These are phyloP conservation scores for Fusarium miscanthi DNA, from an alignment of 2,329 filamentous ascomycete species.

Conservation along the genomic window DNA sequence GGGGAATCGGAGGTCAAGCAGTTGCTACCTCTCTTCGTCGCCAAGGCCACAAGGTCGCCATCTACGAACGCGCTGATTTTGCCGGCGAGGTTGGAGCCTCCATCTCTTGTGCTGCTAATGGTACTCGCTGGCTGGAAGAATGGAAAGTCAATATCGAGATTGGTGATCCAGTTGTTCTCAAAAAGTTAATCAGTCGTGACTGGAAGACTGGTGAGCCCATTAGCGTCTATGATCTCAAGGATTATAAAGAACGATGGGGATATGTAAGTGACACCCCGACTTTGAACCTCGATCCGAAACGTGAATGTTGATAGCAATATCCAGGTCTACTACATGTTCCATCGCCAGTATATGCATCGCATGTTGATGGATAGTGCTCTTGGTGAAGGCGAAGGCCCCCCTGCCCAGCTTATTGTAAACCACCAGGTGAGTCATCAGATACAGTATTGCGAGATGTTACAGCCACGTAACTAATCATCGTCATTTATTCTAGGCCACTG, in stretches of 20 bases:
- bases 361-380: not conserved
- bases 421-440: not conserved
- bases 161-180: not conserved
- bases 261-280: not conserved
- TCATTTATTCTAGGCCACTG: not conserved
- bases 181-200: not conserved
- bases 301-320: not conserved
- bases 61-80: not conserved
- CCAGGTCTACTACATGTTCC: not conserved
- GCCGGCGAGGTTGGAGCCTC: not conserved
- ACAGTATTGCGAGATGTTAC: not conserved
- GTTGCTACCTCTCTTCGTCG: not conserved
- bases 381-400: not conserved
- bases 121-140: not conserved
- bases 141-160: not conserved
- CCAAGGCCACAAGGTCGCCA: not conserved
- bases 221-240: not conserved
- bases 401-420: not conserved
- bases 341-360: slow-evolving; percentile 3
- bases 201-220: not conserved
- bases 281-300: not conserved
- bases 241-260: not conserved
- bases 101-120: slow-evolving; percentile 1
- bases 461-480: not conserved
- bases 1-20: not conserved